Evolutionary conservation across 2,329 filamentous ascomycete species (phyloP), one percentile per base, ranked within the genome.

Genomic region (Fusarium sp.): DNA sequence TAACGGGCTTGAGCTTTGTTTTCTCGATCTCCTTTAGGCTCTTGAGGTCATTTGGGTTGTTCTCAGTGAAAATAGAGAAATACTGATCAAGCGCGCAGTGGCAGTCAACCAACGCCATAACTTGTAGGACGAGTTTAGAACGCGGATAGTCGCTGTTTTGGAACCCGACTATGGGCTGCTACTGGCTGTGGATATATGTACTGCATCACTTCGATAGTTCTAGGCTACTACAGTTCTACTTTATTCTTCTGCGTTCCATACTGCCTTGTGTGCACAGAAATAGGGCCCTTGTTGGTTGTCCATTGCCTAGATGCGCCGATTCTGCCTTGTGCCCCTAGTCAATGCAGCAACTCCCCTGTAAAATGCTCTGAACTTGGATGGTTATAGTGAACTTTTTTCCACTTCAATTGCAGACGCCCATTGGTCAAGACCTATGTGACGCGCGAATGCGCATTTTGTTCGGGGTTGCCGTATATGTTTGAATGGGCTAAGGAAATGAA

Each of bases 281-380:
- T 19, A 38, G 31, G 45, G 22, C 31, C 31, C 4, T 3, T 50
- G 36, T 34, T 47, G 28, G 31, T 4, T 42, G 5, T 40, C 38
- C 11, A 42, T 42, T 42, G 13, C 21, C 5, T 24, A 9, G 13
- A 22, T 14, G 14, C 19, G 19, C 26, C 7, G 17, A 44, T 22
- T 63, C 58, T 57, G 60, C 58, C 60, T 63, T 24, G 4, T 6
- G 10, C 10, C 7, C 53, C 55, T 33, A 19, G 39, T 44, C 26
- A 14, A 4, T 5, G 6, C 15, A 19, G 51, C 17, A 61, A 45
- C 11, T 45, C 43, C 36, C 53, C 24, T 58, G 53, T 17, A 50
- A 7, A 31, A 7, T 24, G 5, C 7, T 7, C 15, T 28, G 6
- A 42, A 4, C 7, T 28, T 19, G 6, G 15, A 6, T 36, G 6